Evolutionary conservation across 2,329 filamentous ascomycete genomes (phyloP).

Genomic region (Arachnopeziza araneosa): DNA sequence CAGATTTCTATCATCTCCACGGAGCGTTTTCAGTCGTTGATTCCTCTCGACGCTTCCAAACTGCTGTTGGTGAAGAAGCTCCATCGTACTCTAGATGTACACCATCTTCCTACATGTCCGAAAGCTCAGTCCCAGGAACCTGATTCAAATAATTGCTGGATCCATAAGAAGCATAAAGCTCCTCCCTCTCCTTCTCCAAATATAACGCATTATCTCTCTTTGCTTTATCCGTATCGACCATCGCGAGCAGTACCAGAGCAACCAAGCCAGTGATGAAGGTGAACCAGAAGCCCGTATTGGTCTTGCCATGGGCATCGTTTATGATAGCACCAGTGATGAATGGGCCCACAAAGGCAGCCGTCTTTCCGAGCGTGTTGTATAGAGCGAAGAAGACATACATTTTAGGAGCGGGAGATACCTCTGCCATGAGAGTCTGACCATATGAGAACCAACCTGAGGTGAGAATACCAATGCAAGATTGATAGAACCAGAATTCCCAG

Average conservation of each 20-base stretch:
- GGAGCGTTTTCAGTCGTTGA: no score
- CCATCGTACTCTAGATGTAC: no score
- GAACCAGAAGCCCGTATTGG: conserved; percentile 55
- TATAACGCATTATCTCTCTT: conserved; percentile 42
- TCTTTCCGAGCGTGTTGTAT: conserved; percentile 65
- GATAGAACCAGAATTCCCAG: conserved; percentile 43
- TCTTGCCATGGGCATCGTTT: conserved; percentile 45
- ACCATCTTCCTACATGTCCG: no score
- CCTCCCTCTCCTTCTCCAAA: conserved; percentile 43
- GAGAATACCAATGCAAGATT: conserved; percentile 57
- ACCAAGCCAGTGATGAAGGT: conserved; percentile 60
- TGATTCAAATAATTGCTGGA: no score
- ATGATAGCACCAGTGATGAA: conserved; percentile 66
- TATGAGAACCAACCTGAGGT: conserved; percentile 68
- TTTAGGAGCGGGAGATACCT: conserved; percentile 57
- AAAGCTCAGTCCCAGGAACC: no score
- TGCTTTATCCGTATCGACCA: no score
- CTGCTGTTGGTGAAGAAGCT: no score
- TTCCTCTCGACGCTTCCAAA: no score
- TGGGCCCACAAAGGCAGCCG: conserved; percentile 62
- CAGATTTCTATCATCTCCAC: no score
- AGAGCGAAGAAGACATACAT: conserved; percentile 67
- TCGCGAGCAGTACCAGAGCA: conserved; percentile 21
- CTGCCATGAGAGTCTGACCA: conserved; percentile 65
- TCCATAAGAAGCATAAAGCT: background rate